Evolutionary conservation across 805 yeast genomes (phyloP).

Genomic region (Wickerhamiella galacta): DNA sequence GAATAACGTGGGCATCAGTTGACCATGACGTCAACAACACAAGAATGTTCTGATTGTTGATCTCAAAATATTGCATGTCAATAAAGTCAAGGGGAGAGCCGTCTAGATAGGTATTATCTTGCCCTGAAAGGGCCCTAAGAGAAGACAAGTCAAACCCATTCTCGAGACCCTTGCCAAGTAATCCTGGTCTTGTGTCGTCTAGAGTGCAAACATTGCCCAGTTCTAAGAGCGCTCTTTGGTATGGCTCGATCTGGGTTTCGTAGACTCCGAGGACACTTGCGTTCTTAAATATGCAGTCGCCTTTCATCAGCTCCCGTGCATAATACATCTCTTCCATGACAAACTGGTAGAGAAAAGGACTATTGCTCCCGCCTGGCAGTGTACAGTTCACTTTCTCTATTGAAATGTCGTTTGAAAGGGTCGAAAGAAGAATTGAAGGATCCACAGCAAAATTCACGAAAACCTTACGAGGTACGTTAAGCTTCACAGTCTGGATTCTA

Average conservation of each 20-base stretch:
- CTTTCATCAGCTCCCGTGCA: constrained; percentile 36
- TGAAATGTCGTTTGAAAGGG: constrained; percentile 12
- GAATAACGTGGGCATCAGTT: constrained; percentile 1
- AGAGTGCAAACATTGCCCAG: constrained; percentile 61
- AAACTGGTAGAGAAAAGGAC: constrained; percentile 38
- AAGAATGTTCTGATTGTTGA: constrained; percentile 11
- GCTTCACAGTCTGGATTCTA: constrained; percentile 53
- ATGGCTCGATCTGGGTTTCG: constrained; percentile 52
- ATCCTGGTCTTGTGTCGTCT: constrained; percentile 57
- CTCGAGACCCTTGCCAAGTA: constrained; percentile 70
- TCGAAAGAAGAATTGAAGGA: constrained; percentile 5
- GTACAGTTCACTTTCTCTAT: constrained; percentile 42
- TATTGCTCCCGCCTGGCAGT: constrained; percentile 49
- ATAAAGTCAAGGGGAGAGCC: constrained; percentile 18
- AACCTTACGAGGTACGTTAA: constrained; percentile 59
- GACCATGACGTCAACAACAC: constrained; percentile 11
- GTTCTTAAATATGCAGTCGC: constrained; percentile 48
- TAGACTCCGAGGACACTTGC: constrained; percentile 50
- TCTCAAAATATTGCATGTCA: constrained; percentile 13
- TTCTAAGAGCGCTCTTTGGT: constrained; percentile 61
- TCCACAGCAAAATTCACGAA: constrained; percentile 44
- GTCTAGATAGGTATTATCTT: constrained; percentile 17
- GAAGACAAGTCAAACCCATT: constrained; percentile 62
- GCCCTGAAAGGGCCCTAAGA: constrained; percentile 22
- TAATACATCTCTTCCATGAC: constrained; percentile 52